These are phyloP conservation scores for Plantago lanceolata DNA, from an alignment of 305 asterid species.

Conservation along the genomic window DNA sequence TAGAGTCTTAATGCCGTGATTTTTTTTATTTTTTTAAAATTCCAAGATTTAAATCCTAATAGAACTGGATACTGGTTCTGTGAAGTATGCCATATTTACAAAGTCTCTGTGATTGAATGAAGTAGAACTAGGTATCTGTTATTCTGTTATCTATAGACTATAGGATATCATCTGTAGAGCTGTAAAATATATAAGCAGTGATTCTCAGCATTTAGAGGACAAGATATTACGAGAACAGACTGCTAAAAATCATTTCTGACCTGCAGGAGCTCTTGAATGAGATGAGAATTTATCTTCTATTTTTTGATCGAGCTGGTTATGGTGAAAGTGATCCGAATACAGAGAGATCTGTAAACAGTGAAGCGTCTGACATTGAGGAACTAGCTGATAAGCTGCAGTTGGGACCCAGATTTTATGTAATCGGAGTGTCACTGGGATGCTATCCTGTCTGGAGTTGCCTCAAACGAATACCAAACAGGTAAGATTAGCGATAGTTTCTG, in stretches of 20 bases:
- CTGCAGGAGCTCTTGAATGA: conserved; percentile 62
- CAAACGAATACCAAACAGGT: conserved; percentile 66
- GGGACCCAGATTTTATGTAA: conserved; percentile 63
- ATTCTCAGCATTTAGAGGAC: too few species aligned
- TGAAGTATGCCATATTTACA: background rate
- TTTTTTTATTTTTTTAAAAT: too few species aligned
- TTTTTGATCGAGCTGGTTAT: conserved; percentile 85
- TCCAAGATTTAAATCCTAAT: background rate
- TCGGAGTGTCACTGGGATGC: conserved; percentile 80
- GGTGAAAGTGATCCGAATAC: conserved; percentile 90
- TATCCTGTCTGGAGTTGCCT: conserved; percentile 85
- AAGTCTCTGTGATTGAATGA: background rate
- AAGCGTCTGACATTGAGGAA: conserved; percentile 77
- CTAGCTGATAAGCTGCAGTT: conserved; percentile 66
- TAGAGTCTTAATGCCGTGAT: background rate
- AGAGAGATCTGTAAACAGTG: conserved; percentile 61
- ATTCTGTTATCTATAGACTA: too few species aligned
- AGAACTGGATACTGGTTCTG: background rate
- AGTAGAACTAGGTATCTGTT: too few species aligned
- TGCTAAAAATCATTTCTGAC: conserved; percentile 31
- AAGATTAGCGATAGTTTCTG: conserved; percentile 1
- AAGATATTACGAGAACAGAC: background rate
- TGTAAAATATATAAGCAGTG: too few species aligned
- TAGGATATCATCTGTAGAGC: too few species aligned
- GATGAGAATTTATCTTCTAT: conserved; percentile 53